These are phyloP conservation scores for Serendipita sp. DNA, from an alignment of 768 basidiomycete genomes.

Conservation along the genomic window DNA sequence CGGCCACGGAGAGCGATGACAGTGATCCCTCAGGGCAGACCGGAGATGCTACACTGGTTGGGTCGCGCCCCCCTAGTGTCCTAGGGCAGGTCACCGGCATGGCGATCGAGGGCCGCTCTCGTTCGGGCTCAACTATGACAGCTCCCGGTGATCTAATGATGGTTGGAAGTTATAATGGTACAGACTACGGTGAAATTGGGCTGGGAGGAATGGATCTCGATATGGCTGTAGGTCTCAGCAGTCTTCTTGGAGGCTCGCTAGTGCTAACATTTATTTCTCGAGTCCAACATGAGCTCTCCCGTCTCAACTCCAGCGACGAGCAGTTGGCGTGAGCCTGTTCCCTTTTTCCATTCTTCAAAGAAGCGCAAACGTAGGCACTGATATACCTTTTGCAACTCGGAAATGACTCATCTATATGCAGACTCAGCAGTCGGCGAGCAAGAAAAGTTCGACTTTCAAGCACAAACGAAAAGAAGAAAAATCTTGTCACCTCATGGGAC, in stretches of 20 bases:
- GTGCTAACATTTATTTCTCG: too few relatives aligned
- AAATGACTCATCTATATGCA: background rate
- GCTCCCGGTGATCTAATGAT: background rate
- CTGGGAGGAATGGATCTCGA: background rate
- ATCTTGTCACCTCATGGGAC: background rate
- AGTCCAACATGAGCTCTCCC: conserved; percentile 4
- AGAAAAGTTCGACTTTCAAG: background rate
- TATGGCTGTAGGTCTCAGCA: background rate
- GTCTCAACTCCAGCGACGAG: background rate
- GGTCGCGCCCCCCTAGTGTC: background rate
- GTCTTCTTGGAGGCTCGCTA: background rate
- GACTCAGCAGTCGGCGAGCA: background rate
- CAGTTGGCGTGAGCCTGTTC: background rate
- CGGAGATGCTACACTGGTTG: background rate
- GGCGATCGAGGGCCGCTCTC: background rate
- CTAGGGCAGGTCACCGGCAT: background rate
- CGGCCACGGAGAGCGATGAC: background rate
- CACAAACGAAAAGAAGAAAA: background rate
- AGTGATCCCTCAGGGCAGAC: background rate
- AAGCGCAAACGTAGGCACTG: background rate
- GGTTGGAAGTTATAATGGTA: background rate
- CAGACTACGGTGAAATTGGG: background rate
- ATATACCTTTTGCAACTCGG: background rate
- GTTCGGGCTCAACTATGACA: background rate
- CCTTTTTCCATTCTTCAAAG: background rate